Base-by-base conservation (phyloP, 352 stramenopile genomes). In the Pilasporangium apinafurcum region DNA sequence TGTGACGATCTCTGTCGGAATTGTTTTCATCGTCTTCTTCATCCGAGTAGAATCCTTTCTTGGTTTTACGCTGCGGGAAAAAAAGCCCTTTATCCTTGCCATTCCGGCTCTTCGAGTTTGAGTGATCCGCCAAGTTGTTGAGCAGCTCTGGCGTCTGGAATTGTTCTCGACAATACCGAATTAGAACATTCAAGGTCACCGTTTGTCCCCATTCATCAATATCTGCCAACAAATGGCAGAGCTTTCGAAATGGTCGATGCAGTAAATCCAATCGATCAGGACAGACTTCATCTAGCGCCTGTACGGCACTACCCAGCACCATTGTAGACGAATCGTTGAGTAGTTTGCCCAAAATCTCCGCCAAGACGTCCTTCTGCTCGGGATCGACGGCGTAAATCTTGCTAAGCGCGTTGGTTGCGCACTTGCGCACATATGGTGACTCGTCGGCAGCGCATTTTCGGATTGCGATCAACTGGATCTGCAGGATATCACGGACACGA, bases 151-250 rank as follows among this genome's bases (percentile, higher is more conserved):
- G 96, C 52, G 93, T 83, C 50, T 91, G 80, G 59, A 99, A 99
- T 59, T 97, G 96, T 27, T 80, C 83, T 35, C 96, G 74, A 52
- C 91, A 96, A 78, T 99, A 99, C n/a, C 95, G 62, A 27, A 86
- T 86, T 31, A 99, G 74, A 39, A 96, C 73, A 50, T 98, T 86
- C 20, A 99, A 72, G 8, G 71, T 80, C n/a, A 97, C 73, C 25
- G 98, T 95, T 58, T 99, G 96, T 6, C 91, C 92, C 96, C 96
- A 99, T 62, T 99, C 96, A 72, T 99, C 96, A 46, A 99, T 95
- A 67, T 99, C 96, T 0, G 95, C 96, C 16, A 99, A 65, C 43
- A 98, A 68, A 57, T 98, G 93, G 73, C 96, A 99, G 27, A 99
- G 71, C 68, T 98, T 98, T 22, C 96, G 82, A 76, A 96, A 99